Base-by-base conservation (phyloP, 352 stramenopile genomes). In the Phytophthora sp. region DNA sequence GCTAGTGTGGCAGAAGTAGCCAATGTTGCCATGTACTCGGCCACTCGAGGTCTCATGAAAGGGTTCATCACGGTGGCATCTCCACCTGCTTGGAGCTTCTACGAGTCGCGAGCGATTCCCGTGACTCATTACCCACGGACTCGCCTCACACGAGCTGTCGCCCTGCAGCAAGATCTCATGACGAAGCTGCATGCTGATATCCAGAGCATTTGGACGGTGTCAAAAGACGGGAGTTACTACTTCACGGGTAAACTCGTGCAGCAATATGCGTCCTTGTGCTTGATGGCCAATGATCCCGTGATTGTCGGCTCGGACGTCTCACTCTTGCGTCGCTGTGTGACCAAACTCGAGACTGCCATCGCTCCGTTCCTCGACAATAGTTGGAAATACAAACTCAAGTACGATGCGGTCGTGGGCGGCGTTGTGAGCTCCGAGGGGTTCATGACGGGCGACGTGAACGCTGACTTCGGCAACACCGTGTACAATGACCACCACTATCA, bases 401-500 rank as follows among this genome's bases (percentile, higher is more conserved):
- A 91, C 69, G 85, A 94, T 60, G 47, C 52, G 4, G 47, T 90
- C 39, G 80, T 77, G 44, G 77, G 82, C 12, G 83, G 85, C 45
- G 66, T 94, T 53, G 82, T 92, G 44, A 89, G 74, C 59, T 86
- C 77, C 1, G 65, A 91, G 51, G 76, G 82, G 12, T 93, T 90
- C 55, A 52, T 57, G 2, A 78, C 69, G 35, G 59, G 69, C 1
- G 77, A 91, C 46, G 59, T 80, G 53, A 86, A 83, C 47, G 79
- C 78, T 26, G 82, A 91, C 64, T 93, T 89, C 54, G 84, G 84
- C 57, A 91, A 89, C 70, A 82, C 79, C 7, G 69, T 90, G 21
- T 90, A 90, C 77, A 91, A 91, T 27, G 83, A 91, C 63, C 83
- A 91, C 60, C 83, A 91, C 65, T 91, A 83, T 49, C 80, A 90